phyloP scores from a whole-genome alignment of 2,329 filamentous ascomycete species.

The Lasiodiplodia hormozganensis region DNA sequence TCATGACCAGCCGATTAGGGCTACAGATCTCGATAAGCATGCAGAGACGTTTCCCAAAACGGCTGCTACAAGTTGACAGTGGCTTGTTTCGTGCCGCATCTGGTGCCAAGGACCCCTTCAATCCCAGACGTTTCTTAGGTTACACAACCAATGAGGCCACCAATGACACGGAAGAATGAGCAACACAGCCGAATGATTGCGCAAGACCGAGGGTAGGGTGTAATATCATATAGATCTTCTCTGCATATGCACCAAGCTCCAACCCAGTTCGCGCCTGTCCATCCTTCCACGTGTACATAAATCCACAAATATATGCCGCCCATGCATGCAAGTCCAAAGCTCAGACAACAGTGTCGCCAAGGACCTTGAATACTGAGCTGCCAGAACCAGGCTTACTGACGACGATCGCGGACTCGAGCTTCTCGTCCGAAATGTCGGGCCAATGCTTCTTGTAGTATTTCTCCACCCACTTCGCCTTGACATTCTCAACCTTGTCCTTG shows the following conservation, averaged over 20 bases:
- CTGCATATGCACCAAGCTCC: constrained; percentile 1
- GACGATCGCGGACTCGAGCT: constrained; percentile 79
- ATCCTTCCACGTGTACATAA: not conserved
- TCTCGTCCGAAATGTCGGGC: constrained; percentile 72
- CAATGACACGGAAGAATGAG: not conserved
- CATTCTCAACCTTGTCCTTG: constrained; percentile 77
- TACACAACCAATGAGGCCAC: constrained; percentile 6
- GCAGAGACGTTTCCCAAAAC: not conserved
- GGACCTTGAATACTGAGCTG: constrained; percentile 49
- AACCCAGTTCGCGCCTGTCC: not conserved
- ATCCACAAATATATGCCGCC: constrained; percentile 7
- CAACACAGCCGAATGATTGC: constrained; percentile 4
- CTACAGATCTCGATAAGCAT: not conserved
- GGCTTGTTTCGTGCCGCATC: not conserved
- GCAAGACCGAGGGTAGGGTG: not conserved
- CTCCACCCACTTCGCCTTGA: constrained; percentile 77
- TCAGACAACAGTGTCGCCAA: constrained; percentile 41
- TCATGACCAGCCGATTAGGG: not conserved
- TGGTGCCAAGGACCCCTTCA: not conserved
- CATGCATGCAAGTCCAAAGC: constrained; percentile 2
- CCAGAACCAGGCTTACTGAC: constrained; percentile 87
- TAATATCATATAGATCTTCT: constrained; percentile 9
- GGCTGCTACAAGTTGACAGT: not conserved
- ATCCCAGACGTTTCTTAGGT: not conserved
- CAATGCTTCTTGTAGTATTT: constrained; percentile 83